These are phyloP conservation scores for Phytophthora parvispora DNA, from an alignment of 352 stramenopile genomes.

Conservation along the genomic window DNA sequence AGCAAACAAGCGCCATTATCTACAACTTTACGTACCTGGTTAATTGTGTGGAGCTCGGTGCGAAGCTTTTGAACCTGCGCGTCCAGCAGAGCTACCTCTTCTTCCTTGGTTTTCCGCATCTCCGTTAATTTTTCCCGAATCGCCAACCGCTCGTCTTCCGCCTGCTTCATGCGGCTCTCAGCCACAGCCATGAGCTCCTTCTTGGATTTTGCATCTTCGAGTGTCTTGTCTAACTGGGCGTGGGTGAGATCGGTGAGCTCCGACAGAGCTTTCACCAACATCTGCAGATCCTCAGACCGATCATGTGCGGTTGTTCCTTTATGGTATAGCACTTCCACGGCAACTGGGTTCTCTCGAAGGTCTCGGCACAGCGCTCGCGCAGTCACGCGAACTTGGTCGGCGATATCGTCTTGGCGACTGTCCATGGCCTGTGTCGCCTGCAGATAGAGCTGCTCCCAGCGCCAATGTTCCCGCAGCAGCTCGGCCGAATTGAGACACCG, in stretches of 20 bases:
- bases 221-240: conserved; percentile 80
- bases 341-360: conserved; percentile 77
- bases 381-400: conserved; percentile 78
- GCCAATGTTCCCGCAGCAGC: conserved; percentile 80
- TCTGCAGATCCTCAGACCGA: conserved; percentile 73
- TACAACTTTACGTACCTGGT: conserved; percentile 47
- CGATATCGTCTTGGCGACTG: conserved; percentile 73
- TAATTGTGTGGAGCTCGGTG: conserved; percentile 78
- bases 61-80: conserved; percentile 87
- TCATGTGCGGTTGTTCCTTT: conserved; percentile 63
- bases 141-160: conserved; percentile 78
- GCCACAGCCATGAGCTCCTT: conserved; percentile 83
- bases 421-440: conserved; percentile 72
- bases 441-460: conserved; percentile 79
- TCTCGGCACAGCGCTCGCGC: conserved; percentile 75
- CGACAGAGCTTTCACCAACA: conserved; percentile 80
- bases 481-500: conserved; percentile 68
- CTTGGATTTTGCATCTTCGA: conserved; percentile 89
- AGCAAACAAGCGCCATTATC: neutral
- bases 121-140: conserved; percentile 85
- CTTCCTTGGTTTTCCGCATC: conserved; percentile 84
- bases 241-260: conserved; percentile 88
- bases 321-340: conserved; percentile 82
- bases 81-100: conserved; percentile 84
- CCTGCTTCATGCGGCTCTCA: conserved; percentile 84